Conservation (phyloP, 176 grass and related monocot genomes). For the Neostapfia colusana region DNA sequence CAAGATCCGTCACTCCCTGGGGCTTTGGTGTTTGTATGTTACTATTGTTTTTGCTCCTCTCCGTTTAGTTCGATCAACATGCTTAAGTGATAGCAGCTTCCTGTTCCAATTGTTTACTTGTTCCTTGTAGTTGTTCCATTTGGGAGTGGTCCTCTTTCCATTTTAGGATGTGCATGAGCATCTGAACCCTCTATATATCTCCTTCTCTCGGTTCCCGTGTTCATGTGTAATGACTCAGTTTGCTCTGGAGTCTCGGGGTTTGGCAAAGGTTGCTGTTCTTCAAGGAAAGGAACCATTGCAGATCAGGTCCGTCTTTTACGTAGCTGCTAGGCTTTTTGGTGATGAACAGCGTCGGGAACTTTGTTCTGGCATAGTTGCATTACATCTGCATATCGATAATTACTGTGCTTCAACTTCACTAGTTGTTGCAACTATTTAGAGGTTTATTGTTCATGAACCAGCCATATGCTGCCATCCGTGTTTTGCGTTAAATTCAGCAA, state of each 20-base stretch:
- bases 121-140: constrained; percentile 55
- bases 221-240: background rate
- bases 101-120: constrained; percentile 45
- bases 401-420: no score
- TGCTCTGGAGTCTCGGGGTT: background rate
- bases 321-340: background rate
- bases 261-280: background rate
- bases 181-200: background rate
- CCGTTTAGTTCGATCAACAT: constrained; percentile 34
- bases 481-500: background rate
- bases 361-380: no score
- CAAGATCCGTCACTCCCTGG: no score
- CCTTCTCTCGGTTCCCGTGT: background rate
- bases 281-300: background rate
- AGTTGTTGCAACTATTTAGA: background rate
- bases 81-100: constrained; percentile 33
- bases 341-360: background rate
- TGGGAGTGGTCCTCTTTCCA: constrained; percentile 60
- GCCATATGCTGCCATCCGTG: background rate
- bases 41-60: constrained; percentile 6
- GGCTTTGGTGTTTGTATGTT: constrained; percentile 27
- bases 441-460: constrained; percentile 1
- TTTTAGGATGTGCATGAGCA: constrained; percentile 39
- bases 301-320: background rate
- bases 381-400: background rate